These are phyloP conservation scores for Polysphondylium violaceum DNA, from an alignment of 78 protist genomes.

Conservation along the genomic window DNA sequence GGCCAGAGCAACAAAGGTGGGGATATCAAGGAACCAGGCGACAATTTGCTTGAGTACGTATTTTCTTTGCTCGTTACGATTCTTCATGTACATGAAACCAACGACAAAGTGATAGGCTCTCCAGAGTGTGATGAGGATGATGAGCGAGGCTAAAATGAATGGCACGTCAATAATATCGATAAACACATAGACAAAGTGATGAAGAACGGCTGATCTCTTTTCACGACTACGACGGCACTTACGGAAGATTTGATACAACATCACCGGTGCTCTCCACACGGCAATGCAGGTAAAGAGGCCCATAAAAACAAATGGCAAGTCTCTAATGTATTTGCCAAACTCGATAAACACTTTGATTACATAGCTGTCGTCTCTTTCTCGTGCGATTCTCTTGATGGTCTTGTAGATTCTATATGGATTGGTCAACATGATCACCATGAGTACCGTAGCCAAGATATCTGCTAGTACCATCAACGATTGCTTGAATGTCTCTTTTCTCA, in stretches of 20 bases:
- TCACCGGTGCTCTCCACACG: slow-evolving; percentile 77
- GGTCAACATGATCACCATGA: background rate
- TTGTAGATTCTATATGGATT: slow-evolving; percentile 53
- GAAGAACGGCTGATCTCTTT: background rate
- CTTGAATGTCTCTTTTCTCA: slow-evolving; percentile 7
- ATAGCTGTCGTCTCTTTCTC: background rate
- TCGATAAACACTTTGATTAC: background rate
- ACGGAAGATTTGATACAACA: background rate
- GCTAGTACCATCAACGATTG: slow-evolving; percentile 7
- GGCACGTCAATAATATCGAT: slow-evolving; percentile 83
- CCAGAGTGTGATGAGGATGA: slow-evolving; percentile 74
- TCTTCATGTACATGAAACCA: slow-evolving; percentile 27
- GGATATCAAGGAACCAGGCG: slow-evolving; percentile 74
- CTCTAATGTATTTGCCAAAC: slow-evolving; percentile 41
- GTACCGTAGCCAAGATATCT: slow-evolving; percentile 18
- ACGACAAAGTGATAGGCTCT: slow-evolving; percentile 41
- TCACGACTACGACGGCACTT: background rate
- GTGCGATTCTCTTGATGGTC: too few species aligned
- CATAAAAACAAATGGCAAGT: slow-evolving; percentile 64
- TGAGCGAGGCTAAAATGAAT: slow-evolving; percentile 47
- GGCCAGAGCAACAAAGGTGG: slow-evolving; percentile 56
- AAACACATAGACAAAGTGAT: slow-evolving; percentile 69
- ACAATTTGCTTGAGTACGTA: slow-evolving; percentile 33
- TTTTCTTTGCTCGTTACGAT: slow-evolving; percentile 34
- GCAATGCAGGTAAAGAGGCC: background rate